Evolutionary conservation across 768 basidiomycete species (phyloP).

Genomic region (Tricholoma sp.): DNA sequence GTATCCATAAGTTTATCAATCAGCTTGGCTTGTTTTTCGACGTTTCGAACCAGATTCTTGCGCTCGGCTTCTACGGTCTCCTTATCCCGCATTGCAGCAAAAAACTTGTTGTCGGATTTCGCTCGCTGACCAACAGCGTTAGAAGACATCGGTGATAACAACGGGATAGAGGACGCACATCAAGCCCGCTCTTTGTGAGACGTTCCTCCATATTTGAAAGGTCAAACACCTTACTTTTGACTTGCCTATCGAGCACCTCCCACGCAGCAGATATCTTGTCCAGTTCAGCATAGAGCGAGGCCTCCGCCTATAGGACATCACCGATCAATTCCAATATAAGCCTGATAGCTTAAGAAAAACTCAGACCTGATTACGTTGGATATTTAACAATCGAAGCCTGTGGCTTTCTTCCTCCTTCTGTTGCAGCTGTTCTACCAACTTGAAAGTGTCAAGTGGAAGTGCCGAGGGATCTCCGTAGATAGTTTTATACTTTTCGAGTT

Average conservation of each 20-base stretch:
- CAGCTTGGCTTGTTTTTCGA: slow-evolving; percentile 44
- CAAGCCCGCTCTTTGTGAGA: slow-evolving; percentile 55
- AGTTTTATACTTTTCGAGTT: slow-evolving; percentile 58
- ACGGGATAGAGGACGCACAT: slow-evolving; percentile 54
- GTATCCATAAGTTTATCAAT: slow-evolving; percentile 63
- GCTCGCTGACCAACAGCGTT: slow-evolving; percentile 60
- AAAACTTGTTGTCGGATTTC: slow-evolving; percentile 94
- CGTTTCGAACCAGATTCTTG: slow-evolving; percentile 50
- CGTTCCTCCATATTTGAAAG: slow-evolving; percentile 71
- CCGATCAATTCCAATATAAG: slow-evolving; percentile 4
- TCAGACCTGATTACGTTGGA: slow-evolving; percentile 61
- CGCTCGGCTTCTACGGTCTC: slow-evolving; percentile 77
- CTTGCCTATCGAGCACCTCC: slow-evolving; percentile 77
- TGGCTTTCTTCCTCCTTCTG: slow-evolving; percentile 67
- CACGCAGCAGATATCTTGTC: slow-evolving; percentile 84
- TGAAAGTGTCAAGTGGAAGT: slow-evolving; percentile 44
- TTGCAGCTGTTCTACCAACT: slow-evolving; percentile 51
- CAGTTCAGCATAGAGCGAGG: slow-evolving; percentile 76
- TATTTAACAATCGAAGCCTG: slow-evolving; percentile 55
- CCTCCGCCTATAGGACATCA: slow-evolving; percentile 50
- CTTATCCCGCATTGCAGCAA: slow-evolving; percentile 82
- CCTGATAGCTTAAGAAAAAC: neutral
- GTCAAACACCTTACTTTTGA: slow-evolving; percentile 83
- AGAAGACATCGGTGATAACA: neutral
- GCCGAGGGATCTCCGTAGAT: slow-evolving; percentile 55